Percentiles rank a stretch among this genome's conserved stretches.
Conservation (phyloP, 768 basidiomycete species). For the Cyclocybe aegerita region DNA sequence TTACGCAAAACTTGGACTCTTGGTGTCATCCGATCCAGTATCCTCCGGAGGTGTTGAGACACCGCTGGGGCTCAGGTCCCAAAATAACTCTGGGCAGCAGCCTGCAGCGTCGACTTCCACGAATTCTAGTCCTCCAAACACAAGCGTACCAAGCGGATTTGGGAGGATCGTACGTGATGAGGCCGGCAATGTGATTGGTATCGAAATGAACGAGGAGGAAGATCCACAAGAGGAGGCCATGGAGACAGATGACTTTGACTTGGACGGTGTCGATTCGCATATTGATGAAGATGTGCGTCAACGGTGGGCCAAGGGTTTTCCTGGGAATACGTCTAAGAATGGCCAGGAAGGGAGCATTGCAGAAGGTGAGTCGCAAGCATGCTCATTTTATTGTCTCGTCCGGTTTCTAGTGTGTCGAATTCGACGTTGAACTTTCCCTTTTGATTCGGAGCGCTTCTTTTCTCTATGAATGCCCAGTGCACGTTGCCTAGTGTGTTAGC, state of each 20-base stretch:
- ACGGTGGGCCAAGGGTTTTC: conserved; percentile 41
- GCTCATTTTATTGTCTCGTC: conserved; percentile 1
- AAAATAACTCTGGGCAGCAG: conserved; percentile 11
- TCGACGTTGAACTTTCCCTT: conserved; percentile 8
- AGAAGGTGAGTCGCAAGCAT: conserved; percentile 23
- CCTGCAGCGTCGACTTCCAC: conserved; percentile 10
- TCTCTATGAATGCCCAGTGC: too few relatives aligned
- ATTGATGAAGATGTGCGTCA: conserved; percentile 21
- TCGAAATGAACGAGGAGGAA: conserved; percentile 63
- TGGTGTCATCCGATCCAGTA: conserved; percentile 64
- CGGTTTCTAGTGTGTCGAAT: background rate
- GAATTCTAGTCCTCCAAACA: conserved; percentile 11
- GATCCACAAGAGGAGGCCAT: conserved; percentile 28
- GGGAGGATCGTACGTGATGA: conserved; percentile 84
- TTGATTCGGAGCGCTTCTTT: too few relatives aligned
- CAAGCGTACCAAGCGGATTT: conserved; percentile 57
- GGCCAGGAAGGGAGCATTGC: conserved; percentile 15
- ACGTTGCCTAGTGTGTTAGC: too few relatives aligned
- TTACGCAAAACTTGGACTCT: conserved; percentile 77
- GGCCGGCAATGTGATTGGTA: conserved; percentile 68
- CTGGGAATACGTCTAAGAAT: conserved; percentile 19
- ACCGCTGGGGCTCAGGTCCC: conserved; percentile 19
- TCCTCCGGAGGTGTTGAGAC: conserved; percentile 70
- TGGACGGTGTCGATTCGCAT: conserved; percentile 14
- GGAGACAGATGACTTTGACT: conserved; percentile 28